Percentiles rank a stretch among this genome's conserved stretches.
These are phyloP conservation scores for Fusarium mexicanum DNA, from an alignment of 2,329 filamentous ascomycete species.

Conservation along the genomic window DNA sequence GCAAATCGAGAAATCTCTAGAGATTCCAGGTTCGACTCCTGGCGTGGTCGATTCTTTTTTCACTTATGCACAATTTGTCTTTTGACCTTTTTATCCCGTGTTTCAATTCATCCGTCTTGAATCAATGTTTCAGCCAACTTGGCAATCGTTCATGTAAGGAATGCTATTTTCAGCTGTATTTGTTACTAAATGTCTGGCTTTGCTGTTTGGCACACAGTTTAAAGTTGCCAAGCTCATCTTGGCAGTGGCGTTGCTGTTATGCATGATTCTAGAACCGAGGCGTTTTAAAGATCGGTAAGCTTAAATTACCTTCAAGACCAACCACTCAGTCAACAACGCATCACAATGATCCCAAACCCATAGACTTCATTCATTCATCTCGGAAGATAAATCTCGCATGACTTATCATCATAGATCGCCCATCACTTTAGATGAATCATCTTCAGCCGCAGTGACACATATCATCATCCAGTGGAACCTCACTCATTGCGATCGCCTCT, in stretches of 20 bases:
- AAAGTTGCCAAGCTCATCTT: background rate
- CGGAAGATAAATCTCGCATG: background rate
- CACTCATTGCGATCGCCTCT: constrained; percentile 14
- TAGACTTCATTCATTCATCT: background rate
- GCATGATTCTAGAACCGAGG: background rate
- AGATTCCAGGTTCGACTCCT: constrained; percentile 52
- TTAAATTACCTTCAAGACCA: background rate
- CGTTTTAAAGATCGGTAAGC: background rate
- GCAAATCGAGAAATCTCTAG: constrained; percentile 39
- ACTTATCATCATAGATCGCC: background rate
- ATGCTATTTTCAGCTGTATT: background rate
- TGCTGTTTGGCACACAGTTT: rapidly evolving
- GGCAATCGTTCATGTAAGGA: background rate
- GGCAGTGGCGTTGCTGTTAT: background rate
- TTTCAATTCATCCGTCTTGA: background rate
- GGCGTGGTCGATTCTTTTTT: constrained; percentile 43
- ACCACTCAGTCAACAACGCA: background rate
- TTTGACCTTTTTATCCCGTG: no score
- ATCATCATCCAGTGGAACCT: background rate
- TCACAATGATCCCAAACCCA: background rate
- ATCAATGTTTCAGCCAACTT: background rate
- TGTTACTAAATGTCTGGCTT: background rate
- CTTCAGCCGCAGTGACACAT: background rate
- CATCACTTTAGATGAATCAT: background rate
- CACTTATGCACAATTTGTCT: rapidly evolving